Conservation (phyloP, 495 filamentous ascomycete species). For the Talaromyces nanjingensis region DNA sequence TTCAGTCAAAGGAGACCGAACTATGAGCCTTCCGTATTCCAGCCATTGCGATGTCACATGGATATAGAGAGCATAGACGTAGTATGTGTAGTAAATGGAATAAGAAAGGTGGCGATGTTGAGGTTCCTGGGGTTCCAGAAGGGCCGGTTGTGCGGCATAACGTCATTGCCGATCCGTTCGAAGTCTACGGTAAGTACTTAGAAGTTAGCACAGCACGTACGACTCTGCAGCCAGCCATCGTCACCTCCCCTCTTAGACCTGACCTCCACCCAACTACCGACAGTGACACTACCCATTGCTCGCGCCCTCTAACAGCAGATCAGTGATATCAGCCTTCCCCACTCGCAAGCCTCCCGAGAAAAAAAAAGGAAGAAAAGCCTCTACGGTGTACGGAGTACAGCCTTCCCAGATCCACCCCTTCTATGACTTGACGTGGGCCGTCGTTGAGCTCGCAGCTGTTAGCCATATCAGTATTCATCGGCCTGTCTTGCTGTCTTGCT, state of each 20-base stretch:
- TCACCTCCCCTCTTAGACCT: constrained; percentile 1
- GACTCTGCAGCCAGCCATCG: background rate
- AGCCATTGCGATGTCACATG: background rate
- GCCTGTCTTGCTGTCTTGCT: background rate
- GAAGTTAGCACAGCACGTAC: no score
- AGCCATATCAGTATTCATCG: background rate
- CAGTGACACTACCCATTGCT: background rate
- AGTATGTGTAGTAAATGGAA: no score
- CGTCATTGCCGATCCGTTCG: constrained; percentile 18
- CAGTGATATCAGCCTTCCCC: constrained; percentile 24
- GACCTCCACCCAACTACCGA: background rate
- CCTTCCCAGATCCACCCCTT: background rate
- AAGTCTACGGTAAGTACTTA: no score
- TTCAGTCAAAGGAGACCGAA: no score
- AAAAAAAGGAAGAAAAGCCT: no score
- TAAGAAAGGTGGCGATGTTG: background rate
- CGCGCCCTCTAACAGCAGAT: constrained; percentile 6
- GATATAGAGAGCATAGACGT: background rate
- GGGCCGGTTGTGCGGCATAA: constrained; percentile 15
- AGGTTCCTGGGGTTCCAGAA: background rate
- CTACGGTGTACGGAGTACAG: no score
- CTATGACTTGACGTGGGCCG: background rate
- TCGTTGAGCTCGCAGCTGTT: background rate
- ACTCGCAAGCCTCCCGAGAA: constrained; percentile 6
- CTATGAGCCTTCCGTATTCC: no score